Evolutionary conservation across 2,329 filamentous ascomycete genomes (phyloP), one percentile per base, ranked within the genome.

Genomic region (Gnomoniopsis smithogilvyi): DNA sequence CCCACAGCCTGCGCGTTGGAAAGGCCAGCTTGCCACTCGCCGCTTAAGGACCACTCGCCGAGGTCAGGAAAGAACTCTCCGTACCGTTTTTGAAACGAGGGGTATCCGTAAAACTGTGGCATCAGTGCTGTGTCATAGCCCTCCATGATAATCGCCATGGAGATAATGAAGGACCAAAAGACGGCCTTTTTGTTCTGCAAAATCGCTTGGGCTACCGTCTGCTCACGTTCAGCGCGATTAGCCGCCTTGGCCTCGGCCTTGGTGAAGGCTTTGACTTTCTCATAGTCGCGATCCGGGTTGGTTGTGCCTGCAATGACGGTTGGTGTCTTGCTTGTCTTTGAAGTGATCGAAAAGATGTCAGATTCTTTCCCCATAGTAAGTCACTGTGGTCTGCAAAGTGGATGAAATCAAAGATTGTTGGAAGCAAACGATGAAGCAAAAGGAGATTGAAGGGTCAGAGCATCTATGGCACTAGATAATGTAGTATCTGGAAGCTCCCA

Each of bases 1-100:
- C 65, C 67, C n/a, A 75, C 58, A 7, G 69, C 70, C 33, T 67
- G 69, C 43, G 72, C 67, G 51, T 67, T 69, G 64, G 72, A 73
- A 48, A 85, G 72, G 2, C 72, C 76, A 21, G 79, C 74, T 67
- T 84, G 81, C 82, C 82, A 84, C 7, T 70, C 71, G 3, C 73
- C 65, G 2, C 79, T 74, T 3, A 74, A 74, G 63, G 85, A 74
- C 64, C 81, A 74, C 50, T 78, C 78, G 10, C 70, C 71, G 19
- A 69, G 68, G 34, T 76, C 65, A 0, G 68, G 61, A 43, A 70
- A 64, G 22, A 52, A 75, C 4, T 65, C 66, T 46, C 78, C 78
- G 59, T 78, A 81, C 64, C 69, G 76, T 59, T 65, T 64, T 8
- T 67, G 70, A 65, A 73, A 79, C 58, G 58, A 63, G 1, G 67